phyloP scores from a whole-genome alignment of 2,329 filamentous ascomycete species.

The Fusarium brachygibbosum region DNA sequence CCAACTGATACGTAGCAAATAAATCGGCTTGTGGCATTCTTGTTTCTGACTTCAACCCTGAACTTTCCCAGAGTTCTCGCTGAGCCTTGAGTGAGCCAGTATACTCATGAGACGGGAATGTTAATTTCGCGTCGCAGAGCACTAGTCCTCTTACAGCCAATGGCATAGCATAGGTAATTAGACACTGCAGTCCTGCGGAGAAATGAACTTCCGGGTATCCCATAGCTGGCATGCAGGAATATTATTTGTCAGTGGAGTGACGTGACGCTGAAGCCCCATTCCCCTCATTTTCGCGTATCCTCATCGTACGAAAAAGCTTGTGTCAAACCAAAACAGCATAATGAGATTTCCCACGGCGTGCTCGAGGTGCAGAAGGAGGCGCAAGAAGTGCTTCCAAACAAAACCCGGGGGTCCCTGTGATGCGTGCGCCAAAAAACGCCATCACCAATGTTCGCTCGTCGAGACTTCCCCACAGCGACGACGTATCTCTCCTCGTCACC shows the following conservation, averaged over 20 bases:
- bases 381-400: conserved; percentile 16
- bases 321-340: not conserved
- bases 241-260: not conserved
- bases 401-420: conserved; percentile 10
- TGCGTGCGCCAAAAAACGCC: conserved; percentile 1
- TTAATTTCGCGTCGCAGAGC: no score
- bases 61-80: no score
- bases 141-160: no score
- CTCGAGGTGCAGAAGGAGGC: conserved; percentile 15
- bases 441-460: conserved; percentile 16
- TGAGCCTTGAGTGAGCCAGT: no score
- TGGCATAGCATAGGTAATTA: no score
- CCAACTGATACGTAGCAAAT: no score
- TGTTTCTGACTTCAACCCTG: no score
- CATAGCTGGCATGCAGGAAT: not conserved
- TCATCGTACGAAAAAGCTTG: not conserved
- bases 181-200: no score
- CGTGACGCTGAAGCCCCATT: not conserved
- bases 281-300: conserved; percentile 4
- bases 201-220: no score
- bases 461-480: not conserved
- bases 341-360: conserved; percentile 15
- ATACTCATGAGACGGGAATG: no score
- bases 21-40: no score
- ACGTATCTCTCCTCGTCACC: not conserved